Evolutionary conservation across 805 yeast genomes (phyloP), one percentile per base, ranked within the genome.

Genomic region (Sugiyamaella marilandica): DNA sequence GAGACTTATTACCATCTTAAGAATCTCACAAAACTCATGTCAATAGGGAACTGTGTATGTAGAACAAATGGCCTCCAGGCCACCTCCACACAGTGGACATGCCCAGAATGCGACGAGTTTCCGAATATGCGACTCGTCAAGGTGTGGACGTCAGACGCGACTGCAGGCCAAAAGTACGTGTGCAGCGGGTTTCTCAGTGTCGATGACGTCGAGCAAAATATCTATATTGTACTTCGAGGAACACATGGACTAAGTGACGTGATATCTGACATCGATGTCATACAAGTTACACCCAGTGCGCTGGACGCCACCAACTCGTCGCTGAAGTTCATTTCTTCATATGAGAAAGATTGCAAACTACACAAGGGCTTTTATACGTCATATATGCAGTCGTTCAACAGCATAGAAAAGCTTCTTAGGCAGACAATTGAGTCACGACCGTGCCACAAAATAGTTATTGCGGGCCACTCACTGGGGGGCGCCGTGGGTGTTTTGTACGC

Each of bases 381-480:
- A 5, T 52, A 37, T 36, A 14, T 31, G 14, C 9, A 52, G 10
- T 48, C 55, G 14, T 29, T 14, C 14, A n/a, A 26, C 3, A 41
- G 19, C 9, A 35, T 48, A n/a, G 18, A 3, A 8, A 32, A 29
- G 5, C 8, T 14, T 11, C 41, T 52, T 14, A 14, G 5, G 8
- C 10, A 10, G 13, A 31, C 47, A 7, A 33, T 52, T 11, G 29
- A n/a, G 11, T 26, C 18, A 9, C 65, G 75, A 60, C 78, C 81
- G 0, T 74, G 72, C 16, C 83, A 82, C 62, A 62, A 71, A 26
- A 52, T 84, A 2, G 73, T 76, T 1, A 72, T 84, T 1, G 70
- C 81, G 1, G 94, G 95, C 0, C 95, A 87, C 66, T 86, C 94
- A 0, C 67, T 86, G 37, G 91, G 90, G 1, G 94, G 83, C 5